Evolutionary conservation across 768 basidiomycete species (phyloP).

Genomic region (Mycena belliarum): DNA sequence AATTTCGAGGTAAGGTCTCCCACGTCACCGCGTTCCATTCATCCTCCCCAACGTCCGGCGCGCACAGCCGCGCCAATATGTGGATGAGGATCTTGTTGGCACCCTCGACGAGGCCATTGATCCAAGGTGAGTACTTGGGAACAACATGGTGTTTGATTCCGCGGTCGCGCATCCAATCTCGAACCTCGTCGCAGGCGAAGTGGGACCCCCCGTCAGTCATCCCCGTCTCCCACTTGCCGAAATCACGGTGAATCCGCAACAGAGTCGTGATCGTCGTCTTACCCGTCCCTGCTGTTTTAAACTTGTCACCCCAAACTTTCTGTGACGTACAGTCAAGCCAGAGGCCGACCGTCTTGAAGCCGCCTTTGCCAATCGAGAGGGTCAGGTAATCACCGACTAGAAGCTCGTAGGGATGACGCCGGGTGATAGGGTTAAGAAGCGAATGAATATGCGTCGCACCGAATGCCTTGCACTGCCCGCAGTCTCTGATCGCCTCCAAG

Average conservation of each 20-base stretch:
- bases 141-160: conserved; percentile 14
- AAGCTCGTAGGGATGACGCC: conserved; percentile 28
- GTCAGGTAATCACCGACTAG: conserved; percentile 29
- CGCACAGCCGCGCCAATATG: conserved; percentile 20
- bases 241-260: not conserved
- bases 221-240: not conserved
- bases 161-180: not conserved
- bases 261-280: not conserved
- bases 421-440: conserved; percentile 28
- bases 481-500: not conserved
- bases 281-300: not conserved
- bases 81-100: conserved; percentile 25
- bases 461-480: conserved; percentile 21
- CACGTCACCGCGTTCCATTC: conserved; percentile 1
- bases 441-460: conserved; percentile 24
- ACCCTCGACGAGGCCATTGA: conserved; percentile 27
- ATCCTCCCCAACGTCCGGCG: conserved; percentile 20
- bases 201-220: not conserved
- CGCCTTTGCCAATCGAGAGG: conserved; percentile 24
- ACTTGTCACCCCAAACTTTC: conserved; percentile 25
- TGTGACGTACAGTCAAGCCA: conserved; percentile 17
- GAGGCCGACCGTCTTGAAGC: conserved; percentile 18
- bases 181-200: not conserved
- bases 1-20: conserved; percentile 19
- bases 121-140: conserved; percentile 27